phyloP scores from a whole-genome alignment of 805 yeast species.

The Nakazawaea wyomingensis region DNA sequence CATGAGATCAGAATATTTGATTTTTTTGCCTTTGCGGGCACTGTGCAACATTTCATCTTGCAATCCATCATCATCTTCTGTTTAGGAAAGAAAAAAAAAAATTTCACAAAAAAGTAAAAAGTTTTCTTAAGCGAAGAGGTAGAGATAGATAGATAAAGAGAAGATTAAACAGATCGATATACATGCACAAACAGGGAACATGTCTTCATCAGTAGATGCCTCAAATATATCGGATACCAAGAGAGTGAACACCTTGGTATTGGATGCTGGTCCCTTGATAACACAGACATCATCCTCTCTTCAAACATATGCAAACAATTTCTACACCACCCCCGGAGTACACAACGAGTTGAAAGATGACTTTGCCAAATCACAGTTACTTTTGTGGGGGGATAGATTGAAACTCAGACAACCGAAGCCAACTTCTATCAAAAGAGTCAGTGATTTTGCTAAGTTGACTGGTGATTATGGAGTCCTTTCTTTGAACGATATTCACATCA shows the following conservation, averaged over 20 bases:
- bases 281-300: constrained; percentile 76
- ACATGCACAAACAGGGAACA: neutral
- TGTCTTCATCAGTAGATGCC: constrained; percentile 8
- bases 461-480: constrained; percentile 91
- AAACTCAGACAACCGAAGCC: constrained; percentile 72
- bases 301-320: constrained; percentile 62
- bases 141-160: too few relatives aligned
- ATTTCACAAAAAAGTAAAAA: too few relatives aligned
- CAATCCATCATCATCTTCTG: too few relatives aligned
- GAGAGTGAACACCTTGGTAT: constrained; percentile 55
- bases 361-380: constrained; percentile 69
- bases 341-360: constrained; percentile 83
- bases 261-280: constrained; percentile 95
- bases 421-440: constrained; percentile 57
- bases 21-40: too few relatives aligned
- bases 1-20: too few relatives aligned
- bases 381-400: constrained; percentile 74
- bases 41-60: too few relatives aligned
- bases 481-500: constrained; percentile 84
- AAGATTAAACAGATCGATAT: neutral
- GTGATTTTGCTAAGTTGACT: constrained; percentile 74
- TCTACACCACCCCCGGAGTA: constrained; percentile 91
- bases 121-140: too few relatives aligned
- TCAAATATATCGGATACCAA: constrained; percentile 5
- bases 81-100: too few relatives aligned